Conservation (phyloP, 768 basidiomycete species). For the Rhodosporidiobolus odoratus region DNA sequence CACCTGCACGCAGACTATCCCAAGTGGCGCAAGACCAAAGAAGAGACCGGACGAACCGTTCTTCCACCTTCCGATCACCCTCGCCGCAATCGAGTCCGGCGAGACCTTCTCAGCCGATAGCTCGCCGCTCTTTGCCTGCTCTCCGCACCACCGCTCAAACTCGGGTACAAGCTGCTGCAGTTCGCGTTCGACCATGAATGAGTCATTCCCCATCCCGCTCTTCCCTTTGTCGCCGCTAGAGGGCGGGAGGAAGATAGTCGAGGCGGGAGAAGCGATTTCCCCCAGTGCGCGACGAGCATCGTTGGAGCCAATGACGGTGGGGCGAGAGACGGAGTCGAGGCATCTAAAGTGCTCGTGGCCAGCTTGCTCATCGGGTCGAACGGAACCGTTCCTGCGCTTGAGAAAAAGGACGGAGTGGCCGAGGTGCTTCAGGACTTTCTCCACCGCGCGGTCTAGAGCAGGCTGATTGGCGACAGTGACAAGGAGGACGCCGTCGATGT, state of each 20-base stretch:
- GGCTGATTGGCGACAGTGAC: background rate
- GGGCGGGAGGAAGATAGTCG: background rate
- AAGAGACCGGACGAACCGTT: background rate
- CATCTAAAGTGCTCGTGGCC: slow-evolving; percentile 46
- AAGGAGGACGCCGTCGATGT: background rate
- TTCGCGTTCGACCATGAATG: slow-evolving; percentile 56
- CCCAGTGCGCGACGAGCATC: slow-evolving; percentile 24
- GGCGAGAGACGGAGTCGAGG: slow-evolving; percentile 56
- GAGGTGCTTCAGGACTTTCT: background rate
- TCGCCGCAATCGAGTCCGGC: background rate
- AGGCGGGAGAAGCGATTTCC: slow-evolving; percentile 41
- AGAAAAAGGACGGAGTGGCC: background rate
- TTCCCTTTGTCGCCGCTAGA: slow-evolving; percentile 27
- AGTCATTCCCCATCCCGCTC: slow-evolving; percentile 54
- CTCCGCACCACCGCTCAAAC: slow-evolving; percentile 50
- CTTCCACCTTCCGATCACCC: slow-evolving; percentile 8
- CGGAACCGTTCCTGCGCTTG: background rate
- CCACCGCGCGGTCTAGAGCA: background rate
- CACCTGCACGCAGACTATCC: slow-evolving; percentile 38
- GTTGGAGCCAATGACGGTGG: slow-evolving; percentile 47
- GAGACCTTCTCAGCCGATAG: background rate
- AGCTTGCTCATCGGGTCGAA: background rate
- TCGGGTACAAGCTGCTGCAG: slow-evolving; percentile 56
- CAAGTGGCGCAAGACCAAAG: background rate
- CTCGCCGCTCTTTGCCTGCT: background rate